Base-by-base conservation (phyloP, 1,284 basidiomycete genomes). In the Leccinum subrobustum region DNA sequence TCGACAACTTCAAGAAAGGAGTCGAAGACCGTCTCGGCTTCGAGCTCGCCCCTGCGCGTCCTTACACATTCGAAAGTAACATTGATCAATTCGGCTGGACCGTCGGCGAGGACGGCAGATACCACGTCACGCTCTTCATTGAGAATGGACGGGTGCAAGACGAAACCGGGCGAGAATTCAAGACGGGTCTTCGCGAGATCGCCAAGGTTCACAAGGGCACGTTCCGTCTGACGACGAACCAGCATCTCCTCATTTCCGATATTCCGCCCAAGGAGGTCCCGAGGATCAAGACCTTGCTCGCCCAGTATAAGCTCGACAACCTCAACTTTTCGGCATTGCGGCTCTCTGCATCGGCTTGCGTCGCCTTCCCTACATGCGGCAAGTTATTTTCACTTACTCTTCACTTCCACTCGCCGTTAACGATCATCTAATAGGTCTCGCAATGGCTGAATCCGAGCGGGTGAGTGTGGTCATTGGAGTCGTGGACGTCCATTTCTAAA, bases 71-170 rank as follows among this genome's bases (percentile, higher is more conserved):
- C 73, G 88, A 93, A 68, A 84, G 87, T 67, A 99, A 98, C 79
- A 81, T 95, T 66, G 96, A 99, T 77, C 86, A 93, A 73, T 99
- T 89, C 71, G 97, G 97, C 57, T 99, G 96, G 96, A 79, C 83
- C 54, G 88, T 86, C 39, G 95, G 95, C 63, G 82, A 91, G 72
- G 89, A 97, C 70, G 95, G 95, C 68, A 88, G 84, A 70, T 90
- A 95, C 76, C 95, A 98, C 76, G 96, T 95, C 77, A 96, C 91
- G 57, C 82, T 93, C 74, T 99, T 96, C 78, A 92, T 99, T 75
- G 96, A 99, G 80, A 99, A 99, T 73, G 97, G 97, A 11, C 91
- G 96, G 59, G 87, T 99, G 42, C 91, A 96, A 76, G 95, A 99
- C 75, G 94, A 95, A 75, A 88, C 94, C 4, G 92, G 87, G 52